Base-by-base conservation (phyloP, 1,284 basidiomycete genomes). In the Lentinula novae-zelandiae region DNA sequence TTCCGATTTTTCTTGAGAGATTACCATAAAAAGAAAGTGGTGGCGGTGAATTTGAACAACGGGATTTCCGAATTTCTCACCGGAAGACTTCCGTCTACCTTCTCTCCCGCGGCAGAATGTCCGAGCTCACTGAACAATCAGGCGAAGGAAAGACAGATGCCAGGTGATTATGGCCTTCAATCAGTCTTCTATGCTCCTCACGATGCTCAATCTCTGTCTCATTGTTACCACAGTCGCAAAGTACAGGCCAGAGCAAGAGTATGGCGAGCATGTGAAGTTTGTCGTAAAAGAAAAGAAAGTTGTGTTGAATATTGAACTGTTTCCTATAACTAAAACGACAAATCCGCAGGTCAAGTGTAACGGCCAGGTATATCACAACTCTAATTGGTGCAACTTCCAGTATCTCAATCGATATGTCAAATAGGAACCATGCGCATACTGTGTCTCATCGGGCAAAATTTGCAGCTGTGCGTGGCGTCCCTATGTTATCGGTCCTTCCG, bases 341-440 rank as follows among this genome's bases (percentile, higher is more conserved):
- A 10, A 9, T 34, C 10, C 13, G 13, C 52, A 66, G 65, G 63
- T 66, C n/a, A 66, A 66, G 44, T 66, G 65, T 44, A 64, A 67
- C 57, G 64, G 66, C 3, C 64, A 67, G 57, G 66, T 67, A 34
- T 49, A 20, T 51, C 22, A 20, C 31, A 34, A 38, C 15, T 15
- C 33, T n/a, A 13, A 3, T 20, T 46, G 7, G 15, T 5, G 36
- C 12, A 27, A n/a, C 8, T n/a, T 8, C 17, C 9, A 15, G 33
- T 39, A 17, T 38, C 46, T 51, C 12, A 50, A 54, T 10, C 15
- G 17, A 38, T 22, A 12, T 20, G 9, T 8, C 17, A n/a, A 50
- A 8, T 33, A 67, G 66, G 66, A 67, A 57, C 66, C 66, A 4
- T 67, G 66, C 53, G 49, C 66, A 4, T 67, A 67, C 52, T 67